Percentiles rank a stretch among this genome's conserved stretches.
These are phyloP conservation scores for Pisolithus tinctorius DNA, from an alignment of 768 basidiomycete genomes.

Conservation along the genomic window DNA sequence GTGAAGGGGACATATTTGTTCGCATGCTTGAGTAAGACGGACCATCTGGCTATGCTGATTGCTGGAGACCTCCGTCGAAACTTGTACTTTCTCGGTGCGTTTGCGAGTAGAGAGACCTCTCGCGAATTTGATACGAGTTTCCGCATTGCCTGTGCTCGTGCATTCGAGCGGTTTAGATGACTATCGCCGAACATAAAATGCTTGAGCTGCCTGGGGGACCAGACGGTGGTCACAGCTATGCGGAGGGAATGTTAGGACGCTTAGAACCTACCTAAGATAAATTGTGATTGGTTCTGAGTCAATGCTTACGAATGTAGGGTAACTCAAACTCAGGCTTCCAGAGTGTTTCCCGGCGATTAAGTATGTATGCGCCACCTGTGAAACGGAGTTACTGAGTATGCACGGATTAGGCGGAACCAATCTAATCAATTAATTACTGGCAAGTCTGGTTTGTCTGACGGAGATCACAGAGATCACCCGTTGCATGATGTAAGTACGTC, in stretches of 20 bases:
- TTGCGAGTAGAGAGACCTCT: conserved; percentile 23
- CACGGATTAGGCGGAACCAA: conserved; percentile 41
- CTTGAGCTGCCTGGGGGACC: conserved; percentile 60
- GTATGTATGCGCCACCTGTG: conserved; percentile 39
- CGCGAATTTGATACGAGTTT: conserved; percentile 45
- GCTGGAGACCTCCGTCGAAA: conserved; percentile 46
- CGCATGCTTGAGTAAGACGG: conserved; percentile 74
- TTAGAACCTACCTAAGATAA: conserved; percentile 13
- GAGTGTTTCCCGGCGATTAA: conserved; percentile 81
- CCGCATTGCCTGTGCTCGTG: background rate
- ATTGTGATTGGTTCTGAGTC: conserved; percentile 16
- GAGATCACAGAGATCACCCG: background rate
- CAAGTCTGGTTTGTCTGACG: background rate
- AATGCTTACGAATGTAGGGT: conserved; percentile 39
- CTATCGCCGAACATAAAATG: conserved; percentile 51
- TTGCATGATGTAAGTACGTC: background rate
- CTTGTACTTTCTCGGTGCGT: conserved; percentile 33
- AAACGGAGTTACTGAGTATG: conserved; percentile 15
- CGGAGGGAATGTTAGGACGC: conserved; percentile 89
- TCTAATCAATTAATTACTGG: conserved; percentile 23
- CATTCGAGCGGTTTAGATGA: conserved; percentile 38
- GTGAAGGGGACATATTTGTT: conserved; percentile 56
- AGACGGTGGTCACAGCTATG: conserved; percentile 58
- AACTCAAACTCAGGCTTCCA: conserved; percentile 42
- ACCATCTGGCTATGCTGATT: conserved; percentile 83